phyloP scores from a whole-genome alignment of 371 early-diverging fungal genomes.

The Choanephora cucurbitarum region DNA sequence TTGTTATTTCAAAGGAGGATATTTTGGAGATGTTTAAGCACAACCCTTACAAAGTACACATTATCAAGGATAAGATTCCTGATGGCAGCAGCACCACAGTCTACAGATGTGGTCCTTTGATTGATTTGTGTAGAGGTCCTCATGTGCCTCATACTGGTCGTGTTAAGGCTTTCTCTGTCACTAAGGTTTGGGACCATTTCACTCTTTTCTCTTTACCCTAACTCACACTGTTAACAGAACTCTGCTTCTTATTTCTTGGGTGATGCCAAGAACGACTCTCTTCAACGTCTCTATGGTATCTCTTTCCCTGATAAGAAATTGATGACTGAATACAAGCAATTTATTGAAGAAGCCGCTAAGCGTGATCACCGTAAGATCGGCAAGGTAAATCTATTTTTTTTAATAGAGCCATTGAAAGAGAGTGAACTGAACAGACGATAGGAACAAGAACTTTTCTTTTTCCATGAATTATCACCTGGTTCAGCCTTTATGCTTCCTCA shows the following conservation, averaged over 20 bases:
- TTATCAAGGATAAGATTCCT: conserved; percentile 93
- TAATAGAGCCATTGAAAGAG: no score
- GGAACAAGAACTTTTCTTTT: conserved; percentile 97
- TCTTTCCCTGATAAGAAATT: conserved; percentile 98
- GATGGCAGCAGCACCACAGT: conserved; percentile 96
- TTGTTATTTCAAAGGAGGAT: conserved; percentile 88
- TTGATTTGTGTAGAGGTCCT: conserved; percentile 99
- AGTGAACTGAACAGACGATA: conserved; percentile 3
- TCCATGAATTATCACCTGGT: conserved; percentile 97
- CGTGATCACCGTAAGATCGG: conserved; percentile 99
- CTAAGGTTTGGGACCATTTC: conserved; percentile 58
- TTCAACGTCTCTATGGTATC: conserved; percentile 99
- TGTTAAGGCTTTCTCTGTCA: conserved; percentile 94
- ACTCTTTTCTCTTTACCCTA: no score
- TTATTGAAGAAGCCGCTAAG: conserved; percentile 95
- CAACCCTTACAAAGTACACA: conserved; percentile 95
- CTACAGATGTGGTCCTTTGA: conserved; percentile 97
- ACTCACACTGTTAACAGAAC: no score
- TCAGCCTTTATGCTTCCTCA: conserved; percentile 97
- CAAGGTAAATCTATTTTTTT: no score
- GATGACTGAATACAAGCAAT: conserved; percentile 93
- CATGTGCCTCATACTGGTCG: conserved; percentile 96
- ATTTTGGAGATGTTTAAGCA: conserved; percentile 98
- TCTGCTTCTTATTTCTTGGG: conserved; percentile 99
- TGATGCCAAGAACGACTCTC: conserved; percentile 94